These are phyloP conservation scores for Actinomucor elegans DNA, from an alignment of 371 early-diverging fungal genomes.

Conservation along the genomic window DNA sequence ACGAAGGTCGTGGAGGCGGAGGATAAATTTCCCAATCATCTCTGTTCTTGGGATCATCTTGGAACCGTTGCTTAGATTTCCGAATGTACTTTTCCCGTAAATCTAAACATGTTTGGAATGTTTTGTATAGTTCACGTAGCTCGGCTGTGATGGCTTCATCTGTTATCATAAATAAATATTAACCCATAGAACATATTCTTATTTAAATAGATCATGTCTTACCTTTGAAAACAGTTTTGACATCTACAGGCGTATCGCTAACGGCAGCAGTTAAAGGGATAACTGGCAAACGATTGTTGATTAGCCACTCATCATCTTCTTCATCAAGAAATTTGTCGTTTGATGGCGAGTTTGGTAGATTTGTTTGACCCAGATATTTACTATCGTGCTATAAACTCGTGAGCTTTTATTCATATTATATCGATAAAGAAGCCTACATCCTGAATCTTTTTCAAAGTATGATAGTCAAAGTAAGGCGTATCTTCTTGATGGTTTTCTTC, in stretches of 20 bases:
- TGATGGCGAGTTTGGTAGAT: neutral
- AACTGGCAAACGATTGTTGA: neutral
- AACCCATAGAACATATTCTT: too few species aligned
- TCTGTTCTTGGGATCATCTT: constrained; percentile 86
- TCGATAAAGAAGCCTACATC: neutral
- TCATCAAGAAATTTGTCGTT: neutral
- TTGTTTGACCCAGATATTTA: constrained; percentile 7
- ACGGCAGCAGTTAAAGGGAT: constrained; percentile 12
- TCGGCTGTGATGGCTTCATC: constrained; percentile 58
- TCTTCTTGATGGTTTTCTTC: too few species aligned
- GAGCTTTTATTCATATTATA: neutral
- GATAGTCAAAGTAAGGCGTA: neutral
- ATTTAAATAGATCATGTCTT: neutral
- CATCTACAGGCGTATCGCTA: constrained; percentile 3
- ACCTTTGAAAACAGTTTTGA: constrained; percentile 3
- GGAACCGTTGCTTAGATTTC: constrained; percentile 70
- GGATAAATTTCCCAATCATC: constrained; percentile 90
- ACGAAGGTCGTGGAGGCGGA: constrained; percentile 77
- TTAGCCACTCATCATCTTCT: constrained; percentile 4
- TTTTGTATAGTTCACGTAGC: constrained; percentile 47
- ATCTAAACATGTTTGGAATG: constrained; percentile 71
- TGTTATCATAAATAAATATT: too few species aligned
- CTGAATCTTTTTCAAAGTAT: neutral
- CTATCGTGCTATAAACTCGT: constrained; percentile 1
- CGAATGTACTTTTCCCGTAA: constrained; percentile 88